Base-by-base conservation (phyloP, 345 rosid species). In the Rubroshorea leprosula region DNA sequence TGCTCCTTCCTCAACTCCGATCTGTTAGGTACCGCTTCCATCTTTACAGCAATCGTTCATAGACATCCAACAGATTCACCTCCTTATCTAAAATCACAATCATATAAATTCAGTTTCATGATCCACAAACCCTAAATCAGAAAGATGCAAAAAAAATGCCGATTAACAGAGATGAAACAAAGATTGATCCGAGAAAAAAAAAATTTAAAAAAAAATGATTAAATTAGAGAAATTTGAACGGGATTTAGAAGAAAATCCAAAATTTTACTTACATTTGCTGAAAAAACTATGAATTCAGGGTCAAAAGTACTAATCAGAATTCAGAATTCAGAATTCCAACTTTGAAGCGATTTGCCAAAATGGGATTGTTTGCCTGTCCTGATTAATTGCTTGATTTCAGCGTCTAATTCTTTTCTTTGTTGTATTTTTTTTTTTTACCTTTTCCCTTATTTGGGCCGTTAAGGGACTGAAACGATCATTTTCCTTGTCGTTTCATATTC, bases 1-100 rank as follows among this genome's bases (percentile, higher is more conserved):
- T 80, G 88, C 67, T 93, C 97, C 72, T 82, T 83, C 50, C 77
- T 82, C 53, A 76, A 26, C 61, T 69, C 71, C 18, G 82, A 70
- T 67, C 81, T 73, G 24, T 69, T 69, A 4, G 72, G 47, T 51
- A 67, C 22, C 54, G 72, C 76, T 23, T 68, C 79, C 84, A 77
- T 77, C 5, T 4, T 48, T 27, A 20, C 60, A 58, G 23, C 43
- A 17, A 17, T 47, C 51, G 22, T 49, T 58, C 57, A 21, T 25
- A n/a, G 21, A n/a, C 60, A 51, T 61, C 49, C 57, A 56, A 21
- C 12, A 51, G 16, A 14, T 27, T 27, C 8, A 3, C 31, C 31
- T 27, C 31, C 8, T 27, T 8, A 27, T 4, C 31, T 27, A 27
- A 27, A 27, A 27, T 8, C 5, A 27, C 4, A 27, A 27, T 8